Base-by-base conservation (phyloP, 768 basidiomycete genomes). In the Cystoderma amianthinum region DNA sequence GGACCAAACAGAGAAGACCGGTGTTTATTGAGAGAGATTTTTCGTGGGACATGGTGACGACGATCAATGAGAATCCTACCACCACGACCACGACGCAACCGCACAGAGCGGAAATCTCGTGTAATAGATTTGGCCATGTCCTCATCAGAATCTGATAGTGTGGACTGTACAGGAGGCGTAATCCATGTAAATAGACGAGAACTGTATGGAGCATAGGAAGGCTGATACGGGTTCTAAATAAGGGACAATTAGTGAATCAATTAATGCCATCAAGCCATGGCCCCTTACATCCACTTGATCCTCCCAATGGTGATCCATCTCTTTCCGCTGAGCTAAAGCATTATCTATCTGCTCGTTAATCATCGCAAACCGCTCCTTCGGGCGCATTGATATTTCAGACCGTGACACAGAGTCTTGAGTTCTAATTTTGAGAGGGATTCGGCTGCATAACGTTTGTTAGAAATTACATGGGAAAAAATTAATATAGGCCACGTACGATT, bases 221-320 rank as follows among this genome's bases (percentile, higher is more conserved):
- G 67, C 54, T 92, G 85, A 54, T 84, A 93, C 1, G 84, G 70
- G 46, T 76, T 76, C 85, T 89, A 47, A 3, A 38, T 45, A 35
- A 34, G 20, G 15, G 40, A 16, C 36, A 20, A 42, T 16, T 42
- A 45, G 44, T 19, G 32, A 41, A 22, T n/a, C n/a, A n/a, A n/a
- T n/a, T n/a, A n/a, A n/a, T n/a, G n/a, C n/a, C n/a, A n/a, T n/a
- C n/a, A n/a, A n/a, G n/a, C 15, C 36, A 22, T 12, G 13, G 4
- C 43, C 20, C 10, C 74, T 56, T 55, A 90, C 86, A 61, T 96
- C 93, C 48, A 89, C 72, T 39, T 72, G 68, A 54, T 97, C 93
- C 50, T 95, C 93, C 83, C 90, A 95, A 38, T 79, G 74, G 37
- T 81, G 74, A 51, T 93, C 86, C 36, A 70, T 60, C 37, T 92